Conservation (phyloP, 208 protist genomes). For the Herpetomonas samuelpessoai region DNA sequence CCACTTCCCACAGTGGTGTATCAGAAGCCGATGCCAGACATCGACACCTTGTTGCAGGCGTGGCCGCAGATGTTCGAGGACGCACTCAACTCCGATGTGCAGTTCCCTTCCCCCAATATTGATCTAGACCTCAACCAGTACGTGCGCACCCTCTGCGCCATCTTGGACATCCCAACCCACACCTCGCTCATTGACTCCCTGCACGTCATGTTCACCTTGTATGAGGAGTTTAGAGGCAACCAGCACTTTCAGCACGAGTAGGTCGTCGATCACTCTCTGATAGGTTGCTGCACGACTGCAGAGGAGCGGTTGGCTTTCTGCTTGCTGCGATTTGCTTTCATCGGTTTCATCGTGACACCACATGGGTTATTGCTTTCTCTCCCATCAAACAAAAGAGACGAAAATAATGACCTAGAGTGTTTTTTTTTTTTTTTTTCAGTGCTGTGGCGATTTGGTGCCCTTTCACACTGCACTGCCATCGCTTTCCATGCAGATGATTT, state of each 20-base stretch:
- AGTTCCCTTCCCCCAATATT: conserved; percentile 88
- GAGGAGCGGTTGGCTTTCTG: neutral
- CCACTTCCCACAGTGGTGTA: conserved; percentile 95
- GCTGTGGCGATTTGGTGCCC: neutral
- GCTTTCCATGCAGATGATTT: too few species aligned
- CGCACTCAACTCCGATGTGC: conserved; percentile 87
- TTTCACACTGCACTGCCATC: neutral
- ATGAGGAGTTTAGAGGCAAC: conserved; percentile 94
- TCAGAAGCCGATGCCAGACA: conserved; percentile 95
- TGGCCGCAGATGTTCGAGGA: conserved; percentile 95
- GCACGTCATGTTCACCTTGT: conserved; percentile 98
- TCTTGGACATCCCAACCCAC: conserved; percentile 97
- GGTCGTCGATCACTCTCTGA: conserved; percentile 7
- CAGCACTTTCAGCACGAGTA: conserved; percentile 93
- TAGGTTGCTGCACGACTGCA: neutral
- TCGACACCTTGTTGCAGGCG: conserved; percentile 95
- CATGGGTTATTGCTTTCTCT: too few species aligned
- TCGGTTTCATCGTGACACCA: too few species aligned
- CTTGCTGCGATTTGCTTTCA: conserved; percentile 8
- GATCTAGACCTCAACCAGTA: conserved; percentile 94
- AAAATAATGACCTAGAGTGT: conserved; percentile 4
- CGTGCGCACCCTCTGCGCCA: conserved; percentile 91
- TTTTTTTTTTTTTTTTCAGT: conserved; percentile 7
- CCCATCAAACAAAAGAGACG: conserved; percentile 11
- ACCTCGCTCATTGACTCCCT: conserved; percentile 96